A percentile compares a stretch with the other conserved stretches of the same genome.
Conservation (phyloP, 805 yeast genomes). For the Wickerhamomyces canadensis region DNA sequence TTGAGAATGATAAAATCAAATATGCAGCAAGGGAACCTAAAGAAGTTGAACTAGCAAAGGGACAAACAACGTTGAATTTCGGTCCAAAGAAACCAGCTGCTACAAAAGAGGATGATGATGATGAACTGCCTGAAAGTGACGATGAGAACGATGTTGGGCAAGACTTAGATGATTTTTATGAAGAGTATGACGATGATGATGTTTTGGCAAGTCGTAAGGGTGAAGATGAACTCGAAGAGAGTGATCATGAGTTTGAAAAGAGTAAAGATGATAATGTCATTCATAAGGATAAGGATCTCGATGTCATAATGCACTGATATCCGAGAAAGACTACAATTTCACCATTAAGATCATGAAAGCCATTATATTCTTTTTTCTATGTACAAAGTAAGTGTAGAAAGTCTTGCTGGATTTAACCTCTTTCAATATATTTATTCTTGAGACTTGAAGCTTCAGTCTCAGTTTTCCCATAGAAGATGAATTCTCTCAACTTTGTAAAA, state of each 20-base stretch:
- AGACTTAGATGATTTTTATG: slow-evolving; percentile 4
- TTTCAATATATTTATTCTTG: slow-evolving; percentile 23
- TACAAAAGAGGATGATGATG: slow-evolving; percentile 12
- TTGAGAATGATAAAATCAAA: slow-evolving; percentile 36
- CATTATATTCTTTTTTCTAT: slow-evolving; percentile 7
- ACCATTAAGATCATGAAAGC: too few species aligned
- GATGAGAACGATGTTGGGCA: slow-evolving; percentile 18
- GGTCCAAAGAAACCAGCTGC: slow-evolving; percentile 8
- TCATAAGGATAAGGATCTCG: slow-evolving; percentile 19
- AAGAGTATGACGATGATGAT: slow-evolving; percentile 11
- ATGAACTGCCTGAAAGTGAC: slow-evolving; percentile 22
- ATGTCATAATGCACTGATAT: slow-evolving; percentile 19
- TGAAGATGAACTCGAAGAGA: slow-evolving; percentile 3
- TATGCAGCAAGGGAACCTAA: slow-evolving; percentile 10
- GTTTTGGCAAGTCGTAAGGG: slow-evolving; percentile 9
- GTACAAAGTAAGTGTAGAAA: slow-evolving; percentile 9
- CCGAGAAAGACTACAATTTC: too few species aligned
- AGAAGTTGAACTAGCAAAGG: slow-evolving; percentile 28
- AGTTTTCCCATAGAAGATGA: slow-evolving; percentile 64
- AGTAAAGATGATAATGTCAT: background rate
- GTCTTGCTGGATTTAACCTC: slow-evolving; percentile 22
- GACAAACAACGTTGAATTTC: slow-evolving; percentile 36
- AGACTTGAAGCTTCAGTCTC: slow-evolving; percentile 28
- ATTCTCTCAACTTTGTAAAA: slow-evolving; percentile 67
- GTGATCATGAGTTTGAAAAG: background rate